phyloP scores from a whole-genome alignment of 2,329 filamentous ascomycete genomes.

The Stromatinia cepivora region DNA sequence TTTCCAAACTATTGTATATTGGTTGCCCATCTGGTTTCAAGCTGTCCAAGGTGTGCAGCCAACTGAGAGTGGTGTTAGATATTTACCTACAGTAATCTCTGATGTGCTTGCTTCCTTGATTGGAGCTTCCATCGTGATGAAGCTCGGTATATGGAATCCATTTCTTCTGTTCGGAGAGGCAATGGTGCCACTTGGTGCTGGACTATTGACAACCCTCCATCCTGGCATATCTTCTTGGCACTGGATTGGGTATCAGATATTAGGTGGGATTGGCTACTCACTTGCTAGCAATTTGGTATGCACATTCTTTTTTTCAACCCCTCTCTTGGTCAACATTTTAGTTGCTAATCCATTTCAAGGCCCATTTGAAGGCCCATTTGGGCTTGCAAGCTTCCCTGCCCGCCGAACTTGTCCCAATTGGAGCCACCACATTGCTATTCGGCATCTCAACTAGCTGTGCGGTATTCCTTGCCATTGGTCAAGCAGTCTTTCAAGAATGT shows the following conservation, averaged over 20 bases:
- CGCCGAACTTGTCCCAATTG: conserved; percentile 15
- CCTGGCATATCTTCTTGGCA: background rate
- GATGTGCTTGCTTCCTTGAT: conserved; percentile 18
- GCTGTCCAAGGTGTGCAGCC: conserved; percentile 43
- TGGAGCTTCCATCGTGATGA: conserved; percentile 6
- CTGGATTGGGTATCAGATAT: conserved; percentile 13
- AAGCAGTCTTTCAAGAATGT: conserved; percentile 16
- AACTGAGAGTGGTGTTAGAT: conserved; percentile 41
- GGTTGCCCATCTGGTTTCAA: conserved; percentile 49
- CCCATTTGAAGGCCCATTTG: conserved; percentile 5
- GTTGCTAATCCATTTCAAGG: too few species aligned
- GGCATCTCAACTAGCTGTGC: conserved; percentile 15
- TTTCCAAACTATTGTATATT: conserved; percentile 44
- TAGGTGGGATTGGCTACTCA: conserved; percentile 9
- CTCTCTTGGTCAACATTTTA: too few species aligned
- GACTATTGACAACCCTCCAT: conserved; percentile 15
- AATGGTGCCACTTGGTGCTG: conserved; percentile 14
- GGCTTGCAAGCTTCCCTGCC: conserved; percentile 17
- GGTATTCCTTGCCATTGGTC: conserved; percentile 19
- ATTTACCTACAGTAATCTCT: conserved; percentile 42
- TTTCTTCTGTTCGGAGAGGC: conserved; percentile 15
- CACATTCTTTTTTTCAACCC: too few species aligned
- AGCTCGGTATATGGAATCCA: conserved; percentile 14
- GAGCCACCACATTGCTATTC: conserved; percentile 17
- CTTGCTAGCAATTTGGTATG: conserved; percentile 6